These are phyloP conservation scores for Ilex asprella DNA, from an alignment of 257 asterid genomes.

Conservation along the genomic window DNA sequence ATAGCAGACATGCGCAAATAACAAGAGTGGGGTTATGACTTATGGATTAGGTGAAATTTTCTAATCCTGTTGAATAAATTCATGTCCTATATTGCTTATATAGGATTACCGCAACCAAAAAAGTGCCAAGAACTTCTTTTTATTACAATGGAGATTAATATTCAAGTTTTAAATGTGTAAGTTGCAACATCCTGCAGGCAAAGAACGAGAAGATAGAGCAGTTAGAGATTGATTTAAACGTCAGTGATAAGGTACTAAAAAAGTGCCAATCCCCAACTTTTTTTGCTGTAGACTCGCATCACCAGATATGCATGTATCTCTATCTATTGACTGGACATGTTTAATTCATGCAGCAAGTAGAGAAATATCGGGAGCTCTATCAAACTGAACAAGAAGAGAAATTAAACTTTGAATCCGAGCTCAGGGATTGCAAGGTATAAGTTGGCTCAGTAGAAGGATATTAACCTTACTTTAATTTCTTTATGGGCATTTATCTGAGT, in stretches of 20 bases:
- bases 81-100: too few species aligned
- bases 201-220: conserved; percentile 66
- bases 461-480: conserved; percentile 2
- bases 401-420: conserved; percentile 47
- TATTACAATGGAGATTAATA: background rate
- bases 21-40: background rate
- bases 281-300: background rate
- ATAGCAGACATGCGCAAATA: background rate
- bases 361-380: conserved; percentile 61
- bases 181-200: conserved; percentile 43
- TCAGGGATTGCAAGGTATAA: conserved; percentile 67
- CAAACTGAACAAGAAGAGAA: conserved; percentile 67
- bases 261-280: too few species aligned
- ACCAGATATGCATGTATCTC: background rate
- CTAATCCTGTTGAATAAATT: too few species aligned
- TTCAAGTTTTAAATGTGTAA: conserved; percentile 5
- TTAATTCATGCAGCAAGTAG: conserved; percentile 35
- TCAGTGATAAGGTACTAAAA: conserved; percentile 55
- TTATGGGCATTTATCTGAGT: conserved; percentile 8
- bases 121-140: background rate
- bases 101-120: background rate
- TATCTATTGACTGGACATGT: background rate
- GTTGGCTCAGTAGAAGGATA: conserved; percentile 3
- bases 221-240: conserved; percentile 52
- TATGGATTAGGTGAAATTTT: too few species aligned